Conservation (phyloP, 2,329 filamentous ascomycete genomes). For the Epichloe baconii region DNA sequence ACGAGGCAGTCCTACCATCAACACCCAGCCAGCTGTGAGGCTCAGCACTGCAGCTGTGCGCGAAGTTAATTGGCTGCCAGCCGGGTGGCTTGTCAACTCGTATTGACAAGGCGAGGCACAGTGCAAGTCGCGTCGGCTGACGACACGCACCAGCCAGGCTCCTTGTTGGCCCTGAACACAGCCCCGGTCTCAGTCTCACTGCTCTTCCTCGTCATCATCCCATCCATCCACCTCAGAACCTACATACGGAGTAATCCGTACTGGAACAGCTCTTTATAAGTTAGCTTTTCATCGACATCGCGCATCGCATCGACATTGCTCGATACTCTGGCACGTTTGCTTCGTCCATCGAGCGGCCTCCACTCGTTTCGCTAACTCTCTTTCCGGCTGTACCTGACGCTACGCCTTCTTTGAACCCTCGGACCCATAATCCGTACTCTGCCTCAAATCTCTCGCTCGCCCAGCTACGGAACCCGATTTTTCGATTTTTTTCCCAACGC, state of each 20-base stretch:
- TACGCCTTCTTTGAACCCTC: not conserved
- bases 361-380: not conserved
- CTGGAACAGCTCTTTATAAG: not conserved
- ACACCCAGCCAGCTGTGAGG: no score
- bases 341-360: not conserved
- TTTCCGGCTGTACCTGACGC: conserved; percentile 1
- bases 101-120: no score
- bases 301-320: not conserved
- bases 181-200: not conserved
- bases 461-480: not conserved
- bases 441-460: not conserved
- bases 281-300: not conserved
- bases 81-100: no score
- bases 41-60: no score
- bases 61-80: no score
- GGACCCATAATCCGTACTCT: not conserved
- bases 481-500: not conserved
- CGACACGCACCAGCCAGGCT: no score
- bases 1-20: no score
- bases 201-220: not conserved
- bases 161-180: not conserved
- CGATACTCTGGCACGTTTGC: not conserved
- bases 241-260: no score
- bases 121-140: no score
- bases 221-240: not conserved